phyloP scores from a whole-genome alignment of 257 asterid species.

The Jacaranda mimosifolia region DNA sequence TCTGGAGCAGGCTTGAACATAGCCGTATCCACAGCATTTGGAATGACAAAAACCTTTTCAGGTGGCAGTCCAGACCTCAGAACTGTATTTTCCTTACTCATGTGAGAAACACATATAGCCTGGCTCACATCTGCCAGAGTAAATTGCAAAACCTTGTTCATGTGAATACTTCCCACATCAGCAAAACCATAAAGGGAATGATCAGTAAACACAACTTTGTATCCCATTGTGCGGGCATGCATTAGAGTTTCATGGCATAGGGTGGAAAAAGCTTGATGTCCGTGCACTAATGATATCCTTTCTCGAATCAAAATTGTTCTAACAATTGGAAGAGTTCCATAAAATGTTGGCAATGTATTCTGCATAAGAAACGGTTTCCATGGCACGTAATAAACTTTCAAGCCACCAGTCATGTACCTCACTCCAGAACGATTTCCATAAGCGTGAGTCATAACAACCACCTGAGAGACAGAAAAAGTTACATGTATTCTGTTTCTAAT shows the following conservation, averaged over 20 bases:
- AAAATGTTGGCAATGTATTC: constrained; percentile 89
- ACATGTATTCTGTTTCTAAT: neutral
- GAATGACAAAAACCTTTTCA: constrained; percentile 90
- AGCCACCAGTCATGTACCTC: constrained; percentile 91
- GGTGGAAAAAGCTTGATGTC: constrained; percentile 97
- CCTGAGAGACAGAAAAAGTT: constrained; percentile 52
- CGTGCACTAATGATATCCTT: constrained; percentile 87
- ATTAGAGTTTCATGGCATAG: constrained; percentile 93
- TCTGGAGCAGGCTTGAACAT: constrained; percentile 90
- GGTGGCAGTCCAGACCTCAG: constrained; percentile 95
- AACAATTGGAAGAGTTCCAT: constrained; percentile 84
- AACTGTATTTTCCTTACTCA: constrained; percentile 94
- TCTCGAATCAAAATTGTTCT: constrained; percentile 89
- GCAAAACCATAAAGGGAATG: constrained; percentile 98
- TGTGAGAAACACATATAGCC: constrained; percentile 98
- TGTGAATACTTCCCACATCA: constrained; percentile 95
- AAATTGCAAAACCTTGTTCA: constrained; percentile 96
- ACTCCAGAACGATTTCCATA: constrained; percentile 90
- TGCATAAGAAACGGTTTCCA: constrained; percentile 95
- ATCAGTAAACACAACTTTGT: constrained; percentile 94
- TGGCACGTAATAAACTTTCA: constrained; percentile 93
- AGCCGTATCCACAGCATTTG: constrained; percentile 98
- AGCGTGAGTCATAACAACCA: constrained; percentile 95
- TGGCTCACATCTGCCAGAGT: constrained; percentile 94
- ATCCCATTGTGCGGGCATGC: constrained; percentile 99